phyloP scores from a whole-genome alignment of 106 monocot species.

The Dactylorhiza incarnata region DNA sequence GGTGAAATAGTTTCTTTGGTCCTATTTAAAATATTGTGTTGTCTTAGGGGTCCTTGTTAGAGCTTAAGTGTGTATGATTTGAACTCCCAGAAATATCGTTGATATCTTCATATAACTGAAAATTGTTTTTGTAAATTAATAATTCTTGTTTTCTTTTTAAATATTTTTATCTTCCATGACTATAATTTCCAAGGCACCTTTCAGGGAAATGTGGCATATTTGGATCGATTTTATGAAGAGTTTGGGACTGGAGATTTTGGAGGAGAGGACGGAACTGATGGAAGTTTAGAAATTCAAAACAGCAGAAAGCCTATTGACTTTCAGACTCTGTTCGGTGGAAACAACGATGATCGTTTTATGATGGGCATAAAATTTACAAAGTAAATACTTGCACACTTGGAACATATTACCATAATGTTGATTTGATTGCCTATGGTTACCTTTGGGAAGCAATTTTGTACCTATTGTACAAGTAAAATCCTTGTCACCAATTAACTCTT shows the following conservation, averaged over 20 bases:
- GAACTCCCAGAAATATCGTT: neutral
- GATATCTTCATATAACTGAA: neutral
- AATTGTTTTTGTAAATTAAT: neutral
- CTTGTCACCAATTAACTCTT: neutral
- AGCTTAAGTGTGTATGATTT: neutral
- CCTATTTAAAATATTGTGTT: neutral
- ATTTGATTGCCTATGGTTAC: neutral
- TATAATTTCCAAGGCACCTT: neutral
- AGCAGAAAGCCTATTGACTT: constrained; percentile 62
- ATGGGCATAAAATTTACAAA: constrained; percentile 88
- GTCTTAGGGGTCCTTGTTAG: neutral
- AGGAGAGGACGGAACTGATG: constrained; percentile 17
- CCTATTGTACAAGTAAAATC: neutral
- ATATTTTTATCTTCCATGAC: neutral
- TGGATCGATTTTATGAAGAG: constrained; percentile 59
- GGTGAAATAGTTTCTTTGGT: neutral
- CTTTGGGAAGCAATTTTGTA: neutral
- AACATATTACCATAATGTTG: neutral
- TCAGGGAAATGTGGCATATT: constrained; percentile 68
- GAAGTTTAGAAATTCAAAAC: constrained; percentile 24
- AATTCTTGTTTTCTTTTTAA: neutral
- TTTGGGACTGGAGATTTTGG: constrained; percentile 50
- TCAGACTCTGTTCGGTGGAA: constrained; percentile 70
- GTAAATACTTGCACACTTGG: constrained; percentile 25
- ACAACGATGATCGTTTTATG: constrained; percentile 81